Percentiles rank a stretch among this genome's conserved stretches.
Evolutionary conservation across 352 stramenopile species (phyloP).

Genomic region (Stramenopiles sp.): DNA sequence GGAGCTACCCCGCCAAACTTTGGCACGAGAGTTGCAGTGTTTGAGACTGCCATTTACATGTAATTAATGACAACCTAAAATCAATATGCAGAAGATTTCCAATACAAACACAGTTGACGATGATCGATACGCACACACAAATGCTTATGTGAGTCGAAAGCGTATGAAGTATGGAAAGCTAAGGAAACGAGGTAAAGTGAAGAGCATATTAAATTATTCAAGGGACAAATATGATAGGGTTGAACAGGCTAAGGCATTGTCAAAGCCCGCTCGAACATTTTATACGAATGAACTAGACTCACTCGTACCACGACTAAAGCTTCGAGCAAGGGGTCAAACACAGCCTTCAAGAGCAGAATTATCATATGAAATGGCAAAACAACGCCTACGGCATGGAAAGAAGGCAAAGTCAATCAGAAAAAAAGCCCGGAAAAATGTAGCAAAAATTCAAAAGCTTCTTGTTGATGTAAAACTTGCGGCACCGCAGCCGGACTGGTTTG

Average conservation of each 20-base stretch:
- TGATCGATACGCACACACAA: too few relatives aligned
- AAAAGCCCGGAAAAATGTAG: neutral
- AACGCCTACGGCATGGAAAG: neutral
- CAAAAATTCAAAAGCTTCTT: neutral
- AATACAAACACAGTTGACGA: too few relatives aligned
- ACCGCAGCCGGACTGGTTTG: neutral
- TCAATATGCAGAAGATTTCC: too few relatives aligned
- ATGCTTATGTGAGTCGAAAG: too few relatives aligned
- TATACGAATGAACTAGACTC: neutral
- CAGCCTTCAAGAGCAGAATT: neutral
- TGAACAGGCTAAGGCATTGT: neutral
- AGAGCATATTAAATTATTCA: neutral
- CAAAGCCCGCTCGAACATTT: neutral
- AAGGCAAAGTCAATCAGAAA: neutral
- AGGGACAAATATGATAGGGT: neutral
- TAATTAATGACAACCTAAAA: too few relatives aligned
- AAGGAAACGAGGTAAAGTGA: neutral
- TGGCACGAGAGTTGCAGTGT: too few relatives aligned
- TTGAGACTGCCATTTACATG: too few relatives aligned
- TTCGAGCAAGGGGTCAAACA: neutral
- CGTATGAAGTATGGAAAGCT: neutral
- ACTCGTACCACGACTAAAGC: neutral
- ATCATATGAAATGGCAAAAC: neutral
- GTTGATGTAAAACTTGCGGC: neutral
- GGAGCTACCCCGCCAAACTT: too few relatives aligned